phyloP scores from a whole-genome alignment of 139 green algal species.

The Chlamydomonas sp. region DNA sequence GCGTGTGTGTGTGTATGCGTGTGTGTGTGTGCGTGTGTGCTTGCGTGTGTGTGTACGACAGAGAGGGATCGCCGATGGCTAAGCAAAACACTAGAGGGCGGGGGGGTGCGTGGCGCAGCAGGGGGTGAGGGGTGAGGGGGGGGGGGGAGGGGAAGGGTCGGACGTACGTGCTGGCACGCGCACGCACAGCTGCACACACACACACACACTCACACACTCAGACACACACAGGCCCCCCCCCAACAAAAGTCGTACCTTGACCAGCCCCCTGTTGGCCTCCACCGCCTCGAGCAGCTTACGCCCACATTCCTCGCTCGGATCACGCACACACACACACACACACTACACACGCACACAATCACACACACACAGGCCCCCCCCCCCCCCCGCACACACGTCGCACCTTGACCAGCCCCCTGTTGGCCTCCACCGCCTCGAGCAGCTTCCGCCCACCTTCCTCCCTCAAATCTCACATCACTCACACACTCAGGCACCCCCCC shows the following conservation, averaged over 20 bases:
- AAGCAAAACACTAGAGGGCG: too few relatives aligned
- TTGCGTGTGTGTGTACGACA: background rate
- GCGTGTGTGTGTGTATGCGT: background rate
- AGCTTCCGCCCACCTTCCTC: constrained; percentile 26
- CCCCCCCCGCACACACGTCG: background rate
- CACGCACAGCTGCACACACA: background rate
- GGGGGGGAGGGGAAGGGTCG: too few relatives aligned
- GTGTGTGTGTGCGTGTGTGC: background rate
- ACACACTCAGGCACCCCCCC: background rate
- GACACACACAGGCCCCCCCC: too few relatives aligned
- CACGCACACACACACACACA: background rate
- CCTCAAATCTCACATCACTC: constrained; percentile 19
- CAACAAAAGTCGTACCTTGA: constrained; percentile 1
- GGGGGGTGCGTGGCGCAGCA: too few relatives aligned
- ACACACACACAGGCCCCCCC: background rate
- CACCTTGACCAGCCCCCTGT: constrained; percentile 10
- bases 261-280: background rate
- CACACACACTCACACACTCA: background rate
- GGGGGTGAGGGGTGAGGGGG: too few relatives aligned
- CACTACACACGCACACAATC: background rate
- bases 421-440: constrained; percentile 11
- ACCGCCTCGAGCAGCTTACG: constrained; percentile 20
- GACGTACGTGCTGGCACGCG: too few relatives aligned
- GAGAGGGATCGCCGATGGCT: too few relatives aligned
- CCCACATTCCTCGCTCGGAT: constrained; percentile 29